These are phyloP conservation scores for Cytidiella melzeri DNA, from an alignment of 768 basidiomycete genomes.

Conservation along the genomic window DNA sequence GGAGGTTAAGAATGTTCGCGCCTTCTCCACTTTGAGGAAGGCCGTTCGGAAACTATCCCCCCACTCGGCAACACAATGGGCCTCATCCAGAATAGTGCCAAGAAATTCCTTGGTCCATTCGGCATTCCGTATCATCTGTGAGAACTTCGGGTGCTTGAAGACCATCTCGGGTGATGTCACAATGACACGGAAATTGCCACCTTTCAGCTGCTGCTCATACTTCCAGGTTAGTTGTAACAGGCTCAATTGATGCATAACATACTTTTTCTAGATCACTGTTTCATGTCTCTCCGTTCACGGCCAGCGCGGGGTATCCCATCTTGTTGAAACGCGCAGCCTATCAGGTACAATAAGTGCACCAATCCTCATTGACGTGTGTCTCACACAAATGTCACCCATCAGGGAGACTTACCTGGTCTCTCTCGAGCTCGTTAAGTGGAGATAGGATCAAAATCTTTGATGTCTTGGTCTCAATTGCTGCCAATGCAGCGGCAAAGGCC, in stretches of 20 bases:
- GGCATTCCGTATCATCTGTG: slow-evolving; percentile 4
- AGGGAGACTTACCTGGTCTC: slow-evolving; percentile 21
- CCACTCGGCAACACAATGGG: slow-evolving; percentile 33
- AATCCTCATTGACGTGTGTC: background rate
- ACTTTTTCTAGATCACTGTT: slow-evolving; percentile 24
- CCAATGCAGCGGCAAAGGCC: slow-evolving; percentile 18
- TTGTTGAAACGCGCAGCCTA: slow-evolving; percentile 23
- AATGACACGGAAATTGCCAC: slow-evolving; percentile 12
- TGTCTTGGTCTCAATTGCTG: no score
- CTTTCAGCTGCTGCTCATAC: slow-evolving; percentile 13
- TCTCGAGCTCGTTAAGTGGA: slow-evolving; percentile 18
- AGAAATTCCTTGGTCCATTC: slow-evolving; percentile 18
- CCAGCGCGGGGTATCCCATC: slow-evolving; percentile 24
- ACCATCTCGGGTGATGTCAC: slow-evolving; percentile 23
- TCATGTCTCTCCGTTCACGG: slow-evolving; percentile 34
- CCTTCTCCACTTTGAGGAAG: slow-evolving; percentile 24
- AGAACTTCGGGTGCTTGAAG: slow-evolving; percentile 11
- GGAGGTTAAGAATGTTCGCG: no score
- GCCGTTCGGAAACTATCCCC: slow-evolving; percentile 27
- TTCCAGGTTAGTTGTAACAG: background rate
- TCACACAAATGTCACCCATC: background rate
- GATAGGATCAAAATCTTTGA: slow-evolving; percentile 16
- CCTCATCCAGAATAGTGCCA: no score
- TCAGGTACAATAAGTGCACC: background rate
- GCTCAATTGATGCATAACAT: slow-evolving; percentile 2